Base-by-base conservation (phyloP, 495 filamentous ascomycete species). In the Xylaria castorea region DNA sequence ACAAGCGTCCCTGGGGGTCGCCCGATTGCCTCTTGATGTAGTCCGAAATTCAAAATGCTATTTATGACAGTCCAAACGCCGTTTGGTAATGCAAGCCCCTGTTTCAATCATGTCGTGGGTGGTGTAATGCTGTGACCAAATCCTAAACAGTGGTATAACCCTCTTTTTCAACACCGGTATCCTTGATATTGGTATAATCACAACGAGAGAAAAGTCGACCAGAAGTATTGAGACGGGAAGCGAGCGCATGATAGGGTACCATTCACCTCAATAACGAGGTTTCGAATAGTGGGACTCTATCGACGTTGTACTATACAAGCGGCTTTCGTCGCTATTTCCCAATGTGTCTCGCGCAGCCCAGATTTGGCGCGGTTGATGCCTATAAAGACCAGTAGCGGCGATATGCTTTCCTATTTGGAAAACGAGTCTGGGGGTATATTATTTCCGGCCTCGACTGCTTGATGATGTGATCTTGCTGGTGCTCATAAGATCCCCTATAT, bases 401-500 rank as follows among this genome's bases (percentile, higher is more conserved):
- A 58, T 71, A 25, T 38, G 34, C 38, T 58, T 22, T 66, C 25
- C 38, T n/a, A 65, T 55, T 9, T 30, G 20, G 58, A 66, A 48
- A 55, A 22, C 16, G 27, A 40, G 27, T 12, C 46, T 32, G 16
- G 50, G 27, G 20, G 8, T 16, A 18, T 50, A 0, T 30, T 73
- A 89, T 77, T 88, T 88, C 80, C 85, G 89, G 75, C 81, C 79
- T 51, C 84, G 80, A 77, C 77, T 82, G 78, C 78, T 83, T 34
- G 85, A 83, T 7, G 91, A 88, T 7, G 92, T 93, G 75, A 94
- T 93, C 78, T 93, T 94, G 79, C 89, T 92, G 18, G 92, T 93
- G 70, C 89, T 89, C 92, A 94, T 93, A 70, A 94, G 83, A 77
- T 93, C 92, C 34, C 92, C 92, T 70, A 94, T 94, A 80, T 95